A percentile compares a stretch with the other conserved stretches of the same genome.
Conservation (phyloP, 2,329 filamentous ascomycete genomes). For the Neodidymelliopsis sp. region DNA sequence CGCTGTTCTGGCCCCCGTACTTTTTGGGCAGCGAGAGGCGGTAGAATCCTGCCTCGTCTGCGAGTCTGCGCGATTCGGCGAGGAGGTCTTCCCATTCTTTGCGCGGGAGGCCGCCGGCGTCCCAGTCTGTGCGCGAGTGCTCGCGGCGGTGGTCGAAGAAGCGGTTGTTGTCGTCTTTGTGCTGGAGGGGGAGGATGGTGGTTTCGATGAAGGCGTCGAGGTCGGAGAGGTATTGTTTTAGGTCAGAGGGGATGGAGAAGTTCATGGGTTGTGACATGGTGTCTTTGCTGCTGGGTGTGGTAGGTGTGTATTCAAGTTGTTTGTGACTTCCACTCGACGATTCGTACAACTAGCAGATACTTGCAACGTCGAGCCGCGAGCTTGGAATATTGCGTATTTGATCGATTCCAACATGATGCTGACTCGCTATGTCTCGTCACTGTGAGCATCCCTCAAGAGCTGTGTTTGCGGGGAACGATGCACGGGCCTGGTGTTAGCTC, state of each 20-base stretch:
- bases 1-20: conserved; percentile 62
- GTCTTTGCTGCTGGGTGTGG: not conserved
- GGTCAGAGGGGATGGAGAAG: conserved; percentile 62
- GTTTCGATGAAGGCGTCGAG: conserved; percentile 65
- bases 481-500: conserved; percentile 5
- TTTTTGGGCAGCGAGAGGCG: conserved; percentile 64
- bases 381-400: conserved; percentile 18
- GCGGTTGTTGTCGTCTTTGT: conserved; percentile 64
- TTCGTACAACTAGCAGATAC: not conserved
- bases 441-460: not conserved
- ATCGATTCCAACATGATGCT: conserved; percentile 35
- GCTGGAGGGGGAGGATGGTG: conserved; percentile 63
- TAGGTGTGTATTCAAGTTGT: not conserved
- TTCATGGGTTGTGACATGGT: conserved; percentile 15
- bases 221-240: conserved; percentile 57
- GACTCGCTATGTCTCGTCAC: conserved; percentile 34
- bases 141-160: conserved; percentile 73
- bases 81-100: conserved; percentile 67
- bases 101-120: conserved; percentile 63
- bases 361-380: not conserved
- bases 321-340: conserved; percentile 16
- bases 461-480: conserved; percentile 15
- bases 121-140: conserved; percentile 68
- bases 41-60: conserved; percentile 68
- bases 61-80: conserved; percentile 56